Evolutionary conservation across 2,329 filamentous ascomycete species (phyloP).

Genomic region (Hymenoscyphus linearis): DNA sequence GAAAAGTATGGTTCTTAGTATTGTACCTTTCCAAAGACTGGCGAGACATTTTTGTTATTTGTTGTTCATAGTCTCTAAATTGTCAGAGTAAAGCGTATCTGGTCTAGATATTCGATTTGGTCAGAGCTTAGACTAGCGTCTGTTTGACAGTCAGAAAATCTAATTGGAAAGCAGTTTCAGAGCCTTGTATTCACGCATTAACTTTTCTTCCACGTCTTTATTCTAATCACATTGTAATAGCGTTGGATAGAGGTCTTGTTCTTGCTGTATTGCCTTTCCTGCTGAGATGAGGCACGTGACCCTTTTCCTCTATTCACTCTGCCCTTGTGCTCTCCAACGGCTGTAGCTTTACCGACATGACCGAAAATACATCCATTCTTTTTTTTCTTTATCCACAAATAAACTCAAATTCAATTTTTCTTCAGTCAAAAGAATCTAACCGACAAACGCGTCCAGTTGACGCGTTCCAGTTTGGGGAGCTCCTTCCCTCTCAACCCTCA

Average conservation of each 20-base stretch:
- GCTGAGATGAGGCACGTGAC: background rate
- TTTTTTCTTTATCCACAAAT: background rate
- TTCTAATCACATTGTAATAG: background rate
- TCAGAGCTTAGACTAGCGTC: background rate
- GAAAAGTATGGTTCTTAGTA: slow-evolving; percentile 28
- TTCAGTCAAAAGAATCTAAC: background rate
- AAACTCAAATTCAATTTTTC: background rate
- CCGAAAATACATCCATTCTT: background rate
- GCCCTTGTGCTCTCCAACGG: background rate
- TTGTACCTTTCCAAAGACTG: slow-evolving; percentile 20
- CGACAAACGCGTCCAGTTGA: background rate
- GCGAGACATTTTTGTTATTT: slow-evolving; percentile 11
- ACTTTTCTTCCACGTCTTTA: background rate
- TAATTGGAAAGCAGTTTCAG: background rate
- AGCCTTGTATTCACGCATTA: background rate
- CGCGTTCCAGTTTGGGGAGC: background rate
- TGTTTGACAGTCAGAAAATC: background rate
- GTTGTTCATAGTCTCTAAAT: background rate
- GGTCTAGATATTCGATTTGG: background rate
- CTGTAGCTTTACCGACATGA: too few relatives aligned
- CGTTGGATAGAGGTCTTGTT: background rate
- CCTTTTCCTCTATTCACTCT: background rate
- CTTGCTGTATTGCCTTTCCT: background rate
- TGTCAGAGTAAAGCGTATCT: background rate
- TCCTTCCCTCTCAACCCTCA: background rate